Base-by-base conservation (phyloP, 345 rosid genomes). In the Luvunga scandens region DNA sequence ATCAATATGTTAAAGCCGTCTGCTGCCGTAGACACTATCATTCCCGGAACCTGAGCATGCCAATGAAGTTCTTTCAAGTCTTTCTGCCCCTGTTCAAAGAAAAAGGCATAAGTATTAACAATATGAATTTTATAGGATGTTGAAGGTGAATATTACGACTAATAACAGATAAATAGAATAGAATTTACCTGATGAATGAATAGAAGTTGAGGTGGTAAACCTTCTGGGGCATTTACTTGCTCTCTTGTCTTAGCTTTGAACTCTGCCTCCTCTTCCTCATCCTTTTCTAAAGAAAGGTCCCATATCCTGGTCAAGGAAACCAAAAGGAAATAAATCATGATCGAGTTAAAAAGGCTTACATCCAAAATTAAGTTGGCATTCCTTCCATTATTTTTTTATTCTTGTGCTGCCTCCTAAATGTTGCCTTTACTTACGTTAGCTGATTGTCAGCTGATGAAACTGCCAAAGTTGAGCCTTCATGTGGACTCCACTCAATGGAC, bases 41-140 rank as follows among this genome's bases (percentile, higher is more conserved):
- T 96, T 72, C 97, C 99, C 0, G 99, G 98, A 76, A 96, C 90
- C 88, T 94, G 98, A 73, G 85, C 57, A 66, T 96, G 98, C 98
- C 98, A 96, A 62, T 94, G 99, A 77, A 94, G 91, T 82, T 96
- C 99, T 86, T 94, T 96, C 91, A 91, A 84, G 84, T 96, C 95
- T 33, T 90, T 91, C 72, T 96, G 99, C 22, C 99, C 98, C 98
- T 93, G 93, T 81, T 83, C 1, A 65, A 59, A n/a, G 56, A 33
- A 25, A 48, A 45, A 38, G 38, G 9, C 0, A 25, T 16, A 50
- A 62, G 33, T 68, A 69, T 77, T 25, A 48, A 72, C 36, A 38
- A 7, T 42, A 2, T 1, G 4, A 24, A 6, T 10, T 63, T 21
- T 36, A 34, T 48, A 34, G 30, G 76, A 79, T 80, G 9, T 2